Conservation (phyloP, 2,329 filamentous ascomycete genomes). For the Mariannaea elegans region DNA sequence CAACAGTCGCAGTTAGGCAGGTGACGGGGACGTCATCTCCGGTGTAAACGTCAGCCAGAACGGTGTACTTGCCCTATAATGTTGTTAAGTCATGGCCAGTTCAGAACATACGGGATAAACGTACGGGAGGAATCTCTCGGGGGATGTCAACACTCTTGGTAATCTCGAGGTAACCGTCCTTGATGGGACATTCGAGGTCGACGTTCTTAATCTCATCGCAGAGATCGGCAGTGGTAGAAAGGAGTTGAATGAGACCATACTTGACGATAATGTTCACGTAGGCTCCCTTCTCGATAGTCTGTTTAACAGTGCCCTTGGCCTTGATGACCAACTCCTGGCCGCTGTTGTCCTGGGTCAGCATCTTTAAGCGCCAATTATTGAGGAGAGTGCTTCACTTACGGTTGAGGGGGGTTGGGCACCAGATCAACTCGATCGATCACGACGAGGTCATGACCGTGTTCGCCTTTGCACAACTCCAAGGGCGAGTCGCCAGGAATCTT, state of each 20-base stretch:
- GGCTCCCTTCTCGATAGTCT: slow-evolving; percentile 79
- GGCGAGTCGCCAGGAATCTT: slow-evolving; percentile 88
- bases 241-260: slow-evolving; percentile 90
- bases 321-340: slow-evolving; percentile 81
- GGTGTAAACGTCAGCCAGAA: slow-evolving; percentile 85
- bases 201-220: slow-evolving; percentile 92
- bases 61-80: slow-evolving; percentile 84
- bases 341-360: slow-evolving; percentile 57
- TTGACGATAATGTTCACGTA: slow-evolving; percentile 88
- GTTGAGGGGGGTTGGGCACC: slow-evolving; percentile 82
- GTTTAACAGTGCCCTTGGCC: slow-evolving; percentile 77
- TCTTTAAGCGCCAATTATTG: slow-evolving; percentile 2
- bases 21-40: slow-evolving; percentile 79
- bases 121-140: slow-evolving; percentile 85
- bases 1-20: slow-evolving; percentile 81
- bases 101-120: slow-evolving; percentile 46
- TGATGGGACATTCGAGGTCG: slow-evolving; percentile 86
- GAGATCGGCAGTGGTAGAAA: slow-evolving; percentile 82
- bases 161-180: slow-evolving; percentile 78
- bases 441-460: slow-evolving; percentile 76
- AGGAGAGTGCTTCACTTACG: slow-evolving; percentile 67
- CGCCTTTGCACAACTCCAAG: slow-evolving; percentile 75
- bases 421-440: slow-evolving; percentile 83
- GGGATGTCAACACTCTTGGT: slow-evolving; percentile 87
- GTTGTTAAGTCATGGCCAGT: slow-evolving; percentile 29